phyloP scores from a whole-genome alignment of 345 rosid species.

The Erodium maritimum region DNA sequence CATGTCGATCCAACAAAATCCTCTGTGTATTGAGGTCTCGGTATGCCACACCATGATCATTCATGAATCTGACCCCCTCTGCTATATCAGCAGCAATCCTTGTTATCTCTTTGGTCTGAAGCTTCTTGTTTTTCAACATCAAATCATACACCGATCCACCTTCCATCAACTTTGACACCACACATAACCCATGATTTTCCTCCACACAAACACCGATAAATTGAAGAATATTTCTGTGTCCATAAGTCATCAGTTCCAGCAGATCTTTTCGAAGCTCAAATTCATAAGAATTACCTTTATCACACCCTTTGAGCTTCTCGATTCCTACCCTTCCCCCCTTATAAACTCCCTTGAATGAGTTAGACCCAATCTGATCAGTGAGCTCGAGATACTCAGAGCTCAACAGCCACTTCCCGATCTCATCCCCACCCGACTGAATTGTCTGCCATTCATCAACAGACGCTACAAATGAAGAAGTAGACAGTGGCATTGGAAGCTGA shows the following conservation, averaged over 20 bases:
- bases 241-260: slow-evolving; percentile 84
- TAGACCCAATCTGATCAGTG: slow-evolving; percentile 55
- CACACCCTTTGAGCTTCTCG: slow-evolving; percentile 92
- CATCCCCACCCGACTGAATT: slow-evolving; percentile 50
- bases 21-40: slow-evolving; percentile 73
- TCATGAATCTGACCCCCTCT: slow-evolving; percentile 77
- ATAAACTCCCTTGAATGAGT: slow-evolving; percentile 61
- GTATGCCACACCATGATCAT: slow-evolving; percentile 72
- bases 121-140: slow-evolving; percentile 68
- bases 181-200: slow-evolving; percentile 81
- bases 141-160: slow-evolving; percentile 79
- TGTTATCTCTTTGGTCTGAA: slow-evolving; percentile 59
- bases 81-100: slow-evolving; percentile 66
- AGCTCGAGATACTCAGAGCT: slow-evolving; percentile 68
- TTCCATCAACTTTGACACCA: slow-evolving; percentile 83
- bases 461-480: slow-evolving; percentile 49
- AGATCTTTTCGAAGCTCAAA: slow-evolving; percentile 74
- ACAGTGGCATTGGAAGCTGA: slow-evolving; percentile 71
- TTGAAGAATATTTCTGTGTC: slow-evolving; percentile 74
- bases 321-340: slow-evolving; percentile 68
- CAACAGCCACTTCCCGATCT: slow-evolving; percentile 70
- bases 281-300: slow-evolving; percentile 79
- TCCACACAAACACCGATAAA: slow-evolving; percentile 80
- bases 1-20: slow-evolving; percentile 66
- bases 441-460: slow-evolving; percentile 95